Percentiles rank a stretch among this genome's conserved stretches.
These are phyloP conservation scores for Magnaporthiopsis rhizophila DNA, from an alignment of 2,329 filamentous ascomycete species.

Conservation along the genomic window DNA sequence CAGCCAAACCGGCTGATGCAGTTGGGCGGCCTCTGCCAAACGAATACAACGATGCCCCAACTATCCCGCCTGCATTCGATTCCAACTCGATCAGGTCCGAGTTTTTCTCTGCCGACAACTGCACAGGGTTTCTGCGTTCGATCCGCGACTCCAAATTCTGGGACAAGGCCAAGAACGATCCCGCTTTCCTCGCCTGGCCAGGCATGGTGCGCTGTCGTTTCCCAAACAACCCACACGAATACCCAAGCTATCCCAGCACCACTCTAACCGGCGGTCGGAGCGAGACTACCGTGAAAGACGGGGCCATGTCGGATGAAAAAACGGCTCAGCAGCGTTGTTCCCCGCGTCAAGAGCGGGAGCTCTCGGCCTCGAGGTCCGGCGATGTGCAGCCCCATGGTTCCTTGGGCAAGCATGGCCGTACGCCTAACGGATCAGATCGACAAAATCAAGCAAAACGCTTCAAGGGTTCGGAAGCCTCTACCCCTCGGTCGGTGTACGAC, in stretches of 20 bases:
- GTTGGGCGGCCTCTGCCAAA: slow-evolving; percentile 36
- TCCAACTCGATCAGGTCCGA: slow-evolving; percentile 35
- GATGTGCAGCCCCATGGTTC: not conserved
- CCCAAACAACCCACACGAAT: slow-evolving; percentile 16
- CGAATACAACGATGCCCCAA: slow-evolving; percentile 34
- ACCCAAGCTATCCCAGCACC: slow-evolving; percentile 15
- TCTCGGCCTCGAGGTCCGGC: not conserved
- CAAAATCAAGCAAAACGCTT: slow-evolving; percentile 2
- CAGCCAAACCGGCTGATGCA: slow-evolving; percentile 32
- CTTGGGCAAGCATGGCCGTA: slow-evolving; percentile 3
- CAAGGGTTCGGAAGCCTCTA: not conserved
- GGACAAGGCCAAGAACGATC: slow-evolving; percentile 32
- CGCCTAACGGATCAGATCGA: too few relatives aligned
- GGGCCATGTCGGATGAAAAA: not conserved
- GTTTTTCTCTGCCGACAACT: slow-evolving; percentile 34
- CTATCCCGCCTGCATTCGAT: slow-evolving; percentile 36
- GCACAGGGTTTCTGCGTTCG: slow-evolving; percentile 32
- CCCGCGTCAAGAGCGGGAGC: too few relatives aligned
- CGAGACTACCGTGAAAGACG: slow-evolving; percentile 1
- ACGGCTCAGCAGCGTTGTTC: not conserved
- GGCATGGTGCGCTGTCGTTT: slow-evolving; percentile 21
- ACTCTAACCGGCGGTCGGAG: not conserved
- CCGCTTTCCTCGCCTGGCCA: slow-evolving; percentile 27
- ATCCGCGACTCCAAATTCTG: slow-evolving; percentile 34
- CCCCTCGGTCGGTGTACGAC: not conserved